Evolutionary conservation across 345 rosid species (phyloP).

Genomic region (Populus tremula): DNA sequence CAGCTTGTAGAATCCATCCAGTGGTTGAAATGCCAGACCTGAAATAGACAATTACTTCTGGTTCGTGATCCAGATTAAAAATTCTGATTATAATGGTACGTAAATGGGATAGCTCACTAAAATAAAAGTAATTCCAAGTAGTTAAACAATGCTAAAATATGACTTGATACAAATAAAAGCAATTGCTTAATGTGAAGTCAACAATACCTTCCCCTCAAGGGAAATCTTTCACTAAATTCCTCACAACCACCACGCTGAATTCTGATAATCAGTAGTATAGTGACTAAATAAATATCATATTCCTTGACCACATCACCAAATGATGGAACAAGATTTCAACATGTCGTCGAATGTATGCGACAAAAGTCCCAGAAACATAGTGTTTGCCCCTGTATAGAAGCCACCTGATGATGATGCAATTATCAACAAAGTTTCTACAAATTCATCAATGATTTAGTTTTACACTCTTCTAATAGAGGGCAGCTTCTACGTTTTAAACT

Average conservation of each 20-base stretch:
- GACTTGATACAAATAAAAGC: not conserved
- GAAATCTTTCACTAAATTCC: not conserved
- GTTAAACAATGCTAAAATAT: not conserved
- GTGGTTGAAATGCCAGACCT: constrained; percentile 94
- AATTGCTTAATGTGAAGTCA: not conserved
- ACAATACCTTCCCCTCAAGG: not conserved
- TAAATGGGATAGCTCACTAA: too few relatives aligned
- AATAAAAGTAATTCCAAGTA: not conserved
- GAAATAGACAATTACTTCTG: constrained; percentile 6
- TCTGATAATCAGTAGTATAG: not conserved
- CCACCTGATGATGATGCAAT: not conserved
- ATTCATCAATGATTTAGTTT: not conserved
- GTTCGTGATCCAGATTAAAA: not conserved
- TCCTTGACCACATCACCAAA: not conserved
- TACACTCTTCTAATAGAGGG: not conserved
- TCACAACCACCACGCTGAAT: not conserved
- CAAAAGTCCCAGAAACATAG: not conserved
- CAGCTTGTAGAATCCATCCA: constrained; percentile 86
- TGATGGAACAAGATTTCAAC: too few relatives aligned
- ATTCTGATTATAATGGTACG: not conserved
- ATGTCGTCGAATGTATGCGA: not conserved
- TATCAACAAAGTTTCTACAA: not conserved
- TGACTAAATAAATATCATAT: too few relatives aligned
- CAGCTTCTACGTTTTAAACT: not conserved
- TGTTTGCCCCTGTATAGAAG: not conserved